Evolutionary conservation across 2,329 filamentous ascomycete species (phyloP), one percentile per base, ranked within the genome.

Genomic region (Claviceps monticola): DNA sequence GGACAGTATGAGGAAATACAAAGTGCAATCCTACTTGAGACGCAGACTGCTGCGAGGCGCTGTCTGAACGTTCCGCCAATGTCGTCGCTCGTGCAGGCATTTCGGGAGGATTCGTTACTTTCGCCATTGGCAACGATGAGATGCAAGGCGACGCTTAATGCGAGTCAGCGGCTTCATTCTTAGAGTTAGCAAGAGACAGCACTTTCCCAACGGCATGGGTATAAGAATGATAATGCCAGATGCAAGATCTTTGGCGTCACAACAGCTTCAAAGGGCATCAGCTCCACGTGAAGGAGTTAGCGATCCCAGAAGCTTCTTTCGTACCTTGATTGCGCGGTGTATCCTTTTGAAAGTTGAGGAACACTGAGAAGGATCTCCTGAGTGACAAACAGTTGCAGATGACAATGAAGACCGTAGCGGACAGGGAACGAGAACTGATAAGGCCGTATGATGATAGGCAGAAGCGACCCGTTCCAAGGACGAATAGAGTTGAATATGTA

Each of bases 41-140:
- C 55, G 58, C 23, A 56, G 56, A 29, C 2, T 60, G 59, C 9
- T 60, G 54, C 5, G 48, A 51, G 9, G 60, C 56, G 2, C 50
- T 41, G 29, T 61, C 55, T 50, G 56, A 60, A 34, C 60, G 56
- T 11, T 59, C 43, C 17, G 59, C n/a, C 23, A 53, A 53, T 4
- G 55, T 51, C 6, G 53, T 51, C 9, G 53, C 57, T 11, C 54
- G 47, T 11, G 55, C 53, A 7, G 59, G 50, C 51, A 66, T 64
- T 21, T 62, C 54, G 39, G 62, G 53, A 17, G 56, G 56, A 44
- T 64, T 59, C 11, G 56, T 56, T 42, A 54, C 50, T 9, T 42
- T 50, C 4, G 48, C 43, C 11, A 21, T 8, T n/a, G 3, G n/a
- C 7, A 49, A 48, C 34, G 29, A 38, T 46, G 11, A 45, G 13